Conservation (phyloP, 164 flowering plant species). For the Echeveria elegans region DNA sequence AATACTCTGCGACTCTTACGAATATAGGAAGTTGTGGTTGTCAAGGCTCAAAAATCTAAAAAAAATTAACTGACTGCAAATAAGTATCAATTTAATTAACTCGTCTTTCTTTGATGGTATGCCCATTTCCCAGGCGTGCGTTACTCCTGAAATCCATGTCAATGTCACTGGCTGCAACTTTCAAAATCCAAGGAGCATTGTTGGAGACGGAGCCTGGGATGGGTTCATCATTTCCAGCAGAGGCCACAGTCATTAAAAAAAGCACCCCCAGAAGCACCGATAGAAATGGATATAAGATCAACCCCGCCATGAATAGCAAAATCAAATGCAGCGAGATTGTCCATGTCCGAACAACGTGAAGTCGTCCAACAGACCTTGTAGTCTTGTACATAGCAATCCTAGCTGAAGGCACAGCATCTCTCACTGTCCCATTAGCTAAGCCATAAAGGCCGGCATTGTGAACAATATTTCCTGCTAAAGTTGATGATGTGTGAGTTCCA, state of each 20-base stretch:
- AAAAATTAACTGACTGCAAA: neutral
- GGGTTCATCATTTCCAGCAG: constrained; percentile 79
- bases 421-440: constrained; percentile 55
- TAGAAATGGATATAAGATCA: constrained; percentile 60
- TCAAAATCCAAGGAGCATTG: constrained; percentile 70
- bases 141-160: constrained; percentile 44
- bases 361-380: constrained; percentile 73
- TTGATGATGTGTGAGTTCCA: constrained; percentile 85
- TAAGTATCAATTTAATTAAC: neutral
- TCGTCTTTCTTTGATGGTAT: constrained; percentile 27
- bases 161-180: constrained; percentile 67
- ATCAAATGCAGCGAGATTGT: constrained; percentile 67
- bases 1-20: too few species aligned
- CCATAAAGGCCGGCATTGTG: constrained; percentile 49
- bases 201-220: constrained; percentile 21
- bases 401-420: constrained; percentile 71
- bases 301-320: constrained; percentile 77
- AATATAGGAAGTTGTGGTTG: too few species aligned
- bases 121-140: constrained; percentile 51
- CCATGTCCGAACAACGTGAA: constrained; percentile 51
- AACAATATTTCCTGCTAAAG: constrained; percentile 43
- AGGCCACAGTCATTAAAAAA: constrained; percentile 38
- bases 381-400: constrained; percentile 80
- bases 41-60: too few species aligned
- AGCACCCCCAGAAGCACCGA: constrained; percentile 25